These are phyloP conservation scores for Phytophthora ohioensis DNA, from an alignment of 352 stramenopile genomes.

Conservation along the genomic window DNA sequence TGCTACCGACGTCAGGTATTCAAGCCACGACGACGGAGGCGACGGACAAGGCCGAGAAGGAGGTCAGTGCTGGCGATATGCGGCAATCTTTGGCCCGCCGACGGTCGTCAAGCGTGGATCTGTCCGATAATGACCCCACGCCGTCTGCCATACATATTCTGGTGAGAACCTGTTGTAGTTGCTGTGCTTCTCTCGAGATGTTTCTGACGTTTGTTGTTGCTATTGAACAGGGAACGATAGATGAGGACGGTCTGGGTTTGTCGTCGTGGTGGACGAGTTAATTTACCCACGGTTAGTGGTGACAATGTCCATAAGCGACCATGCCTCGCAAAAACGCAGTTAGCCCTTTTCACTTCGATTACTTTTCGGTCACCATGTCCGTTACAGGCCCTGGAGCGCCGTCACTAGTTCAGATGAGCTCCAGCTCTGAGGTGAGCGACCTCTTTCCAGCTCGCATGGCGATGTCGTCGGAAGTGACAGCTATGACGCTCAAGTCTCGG, in stretches of 20 bases:
- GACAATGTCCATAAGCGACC: slow-evolving; percentile 23
- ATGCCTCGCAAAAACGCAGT: slow-evolving; percentile 21
- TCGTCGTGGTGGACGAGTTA: slow-evolving; percentile 84
- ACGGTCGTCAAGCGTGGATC: slow-evolving; percentile 85
- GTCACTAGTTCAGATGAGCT: slow-evolving; percentile 5
- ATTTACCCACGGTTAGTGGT: slow-evolving; percentile 3
- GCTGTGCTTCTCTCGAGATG: background rate
- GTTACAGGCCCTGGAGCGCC: slow-evolving; percentile 28
- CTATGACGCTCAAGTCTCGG: slow-evolving; percentile 53
- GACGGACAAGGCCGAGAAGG: slow-evolving; percentile 66
- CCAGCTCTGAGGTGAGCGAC: background rate
- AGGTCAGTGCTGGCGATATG: slow-evolving; percentile 67
- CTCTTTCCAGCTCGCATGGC: background rate
- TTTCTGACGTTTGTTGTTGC: background rate
- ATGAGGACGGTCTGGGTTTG: slow-evolving; percentile 85
- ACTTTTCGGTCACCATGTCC: slow-evolving; percentile 23
- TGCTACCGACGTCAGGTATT: slow-evolving; percentile 52
- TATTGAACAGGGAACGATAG: slow-evolving; percentile 78
- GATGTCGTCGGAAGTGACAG: slow-evolving; percentile 28
- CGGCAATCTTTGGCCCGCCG: slow-evolving; percentile 73
- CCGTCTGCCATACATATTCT: slow-evolving; percentile 87
- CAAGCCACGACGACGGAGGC: slow-evolving; percentile 87
- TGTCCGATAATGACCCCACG: slow-evolving; percentile 85
- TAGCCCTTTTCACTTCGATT: slow-evolving; percentile 5
- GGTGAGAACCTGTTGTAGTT: slow-evolving; percentile 40